phyloP scores from a whole-genome alignment of 2,329 filamentous ascomycete species.

The Harringtonia lauricola region DNA sequence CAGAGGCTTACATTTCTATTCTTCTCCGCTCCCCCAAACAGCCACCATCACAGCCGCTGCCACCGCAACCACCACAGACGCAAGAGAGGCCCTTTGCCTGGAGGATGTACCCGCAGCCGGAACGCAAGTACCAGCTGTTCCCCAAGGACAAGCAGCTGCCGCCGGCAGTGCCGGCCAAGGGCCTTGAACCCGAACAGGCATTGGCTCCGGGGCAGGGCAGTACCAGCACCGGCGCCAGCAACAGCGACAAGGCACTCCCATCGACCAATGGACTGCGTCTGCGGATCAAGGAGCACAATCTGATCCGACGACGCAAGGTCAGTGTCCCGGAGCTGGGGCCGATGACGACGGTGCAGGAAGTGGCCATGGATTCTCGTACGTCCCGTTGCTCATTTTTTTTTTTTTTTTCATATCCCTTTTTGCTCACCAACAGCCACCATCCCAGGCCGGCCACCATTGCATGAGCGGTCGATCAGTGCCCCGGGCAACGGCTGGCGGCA shows the following conservation, averaged over 20 bases:
- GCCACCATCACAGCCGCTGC: slow-evolving; percentile 10
- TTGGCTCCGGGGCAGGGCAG: slow-evolving; percentile 29
- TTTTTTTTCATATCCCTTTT: slow-evolving; percentile 4
- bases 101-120: slow-evolving; percentile 45
- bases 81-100: slow-evolving; percentile 41
- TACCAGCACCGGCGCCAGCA: slow-evolving; percentile 28
- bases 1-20: slow-evolving; percentile 10
- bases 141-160: slow-evolving; percentile 38
- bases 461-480: slow-evolving; percentile 55
- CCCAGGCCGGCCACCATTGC: slow-evolving; percentile 51
- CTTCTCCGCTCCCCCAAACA: slow-evolving; percentile 10
- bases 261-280: slow-evolving; percentile 27
- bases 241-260: neutral
- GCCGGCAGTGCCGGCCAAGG: slow-evolving; percentile 27
- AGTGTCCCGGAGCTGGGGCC: slow-evolving; percentile 54
- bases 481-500: slow-evolving; percentile 40
- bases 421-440: slow-evolving; percentile 43
- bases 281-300: slow-evolving; percentile 46
- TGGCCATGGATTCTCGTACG: slow-evolving; percentile 61
- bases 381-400: slow-evolving; percentile 6
- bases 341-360: slow-evolving; percentile 59
- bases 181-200: slow-evolving; percentile 38
- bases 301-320: slow-evolving; percentile 48
- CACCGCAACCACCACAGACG: slow-evolving; percentile 1
- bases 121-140: slow-evolving; percentile 52